A percentile compares a stretch with the other conserved stretches of the same genome.
Evolutionary conservation across 768 basidiomycete genomes (phyloP).

Genomic region (Nidularia sp.): DNA sequence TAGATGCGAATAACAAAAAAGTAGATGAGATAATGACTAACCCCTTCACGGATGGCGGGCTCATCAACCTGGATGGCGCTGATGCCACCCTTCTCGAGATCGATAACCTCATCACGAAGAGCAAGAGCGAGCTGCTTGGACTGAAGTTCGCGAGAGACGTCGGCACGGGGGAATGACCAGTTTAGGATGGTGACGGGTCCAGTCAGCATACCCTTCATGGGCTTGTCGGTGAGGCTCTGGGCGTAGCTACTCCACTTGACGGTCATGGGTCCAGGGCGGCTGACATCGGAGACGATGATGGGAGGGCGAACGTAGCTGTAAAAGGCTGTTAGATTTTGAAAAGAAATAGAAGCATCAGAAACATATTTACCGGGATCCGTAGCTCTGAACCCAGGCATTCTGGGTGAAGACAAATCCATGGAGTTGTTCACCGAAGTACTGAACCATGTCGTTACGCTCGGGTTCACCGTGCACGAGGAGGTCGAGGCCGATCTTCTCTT

Average conservation of each 20-base stretch:
- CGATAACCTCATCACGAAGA: conserved; percentile 96
- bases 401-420: conserved; percentile 97
- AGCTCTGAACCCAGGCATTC: conserved; percentile 99
- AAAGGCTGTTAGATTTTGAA: conserved; percentile 3
- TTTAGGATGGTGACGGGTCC: conserved; percentile 98
- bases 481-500: conserved; percentile 94
- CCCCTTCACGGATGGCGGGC: conserved; percentile 98
- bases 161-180: conserved; percentile 99
- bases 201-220: conserved; percentile 99
- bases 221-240: conserved; percentile 87
- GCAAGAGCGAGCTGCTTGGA: conserved; percentile 97
- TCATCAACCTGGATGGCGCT: conserved; percentile 99
- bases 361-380: conserved; percentile 81
- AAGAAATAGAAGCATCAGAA: neutral
- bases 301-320: conserved; percentile 92
- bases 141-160: conserved; percentile 93
- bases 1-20: conserved; percentile 7
- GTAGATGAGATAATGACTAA: conserved; percentile 30
- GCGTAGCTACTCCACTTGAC: conserved; percentile 97
- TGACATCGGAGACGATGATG: conserved; percentile 97
- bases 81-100: conserved; percentile 96
- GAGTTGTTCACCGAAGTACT: conserved; percentile 98
- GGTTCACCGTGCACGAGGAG: conserved; percentile 98
- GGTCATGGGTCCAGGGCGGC: conserved; percentile 89
- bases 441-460: conserved; percentile 99